Base-by-base conservation (phyloP, 129 eudicot genomes). In the Ambrosia artemisiifolia region DNA sequence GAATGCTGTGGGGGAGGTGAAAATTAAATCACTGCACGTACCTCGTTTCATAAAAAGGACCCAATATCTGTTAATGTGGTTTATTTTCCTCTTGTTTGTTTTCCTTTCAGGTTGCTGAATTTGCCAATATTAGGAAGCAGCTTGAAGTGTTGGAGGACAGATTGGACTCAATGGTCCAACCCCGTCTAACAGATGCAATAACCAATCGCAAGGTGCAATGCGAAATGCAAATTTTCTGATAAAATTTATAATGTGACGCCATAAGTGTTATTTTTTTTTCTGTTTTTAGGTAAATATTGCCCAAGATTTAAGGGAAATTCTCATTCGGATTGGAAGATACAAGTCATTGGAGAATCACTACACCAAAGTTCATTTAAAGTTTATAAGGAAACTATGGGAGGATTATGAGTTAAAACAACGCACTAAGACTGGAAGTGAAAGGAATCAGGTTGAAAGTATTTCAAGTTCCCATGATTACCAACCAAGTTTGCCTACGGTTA, bases 71-170 rank as follows among this genome's bases (percentile, higher is more conserved):
- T 24, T 51, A 17, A 14, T 59, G 14, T 65, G 50, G 56, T 57
- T 47, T 47, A 36, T 32, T 6, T 59, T n/a, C 54, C 42, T 43
- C 54, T 49, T 43, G 14, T 11, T 36, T 18, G n/a, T n/a, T 53
- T 65, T 54, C 65, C 34, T 57, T 68, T 74, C 88, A 95, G 99
- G 99, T 95, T 81, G 99, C 99, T 75, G 99, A 95, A 78, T 95
- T 95, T 81, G 99, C 99, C 63, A 95, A 95, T 69, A 85, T 95
- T 44, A 90, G 97, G 83, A 95, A 83, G 91, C 99, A 95, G 78
- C 99, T 95, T 75, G 99, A 95, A 86, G 99, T 95, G 62, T 81
- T 95, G 75, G 99, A 95, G 80, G 99, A 95, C 73, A 90, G 99
- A 83, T 78, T 95, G 53, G 99, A 95, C 81, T 83, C 94, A n/a